Conservation (phyloP, 257 asterid genomes). For the Lantana camara region DNA sequence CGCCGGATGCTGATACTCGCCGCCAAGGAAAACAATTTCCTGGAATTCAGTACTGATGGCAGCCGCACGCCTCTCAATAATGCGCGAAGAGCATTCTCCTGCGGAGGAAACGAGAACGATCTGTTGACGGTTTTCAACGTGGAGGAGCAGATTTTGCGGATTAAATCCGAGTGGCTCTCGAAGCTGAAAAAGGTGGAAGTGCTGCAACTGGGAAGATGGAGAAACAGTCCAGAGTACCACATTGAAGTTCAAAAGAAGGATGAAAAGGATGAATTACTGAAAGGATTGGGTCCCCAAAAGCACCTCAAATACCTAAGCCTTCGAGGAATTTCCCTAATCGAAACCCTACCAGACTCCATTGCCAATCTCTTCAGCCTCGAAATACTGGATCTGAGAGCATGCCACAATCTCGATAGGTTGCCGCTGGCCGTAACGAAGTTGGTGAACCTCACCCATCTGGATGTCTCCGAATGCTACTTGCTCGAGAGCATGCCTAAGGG, state of each 20-base stretch:
- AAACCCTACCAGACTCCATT: conserved; percentile 10
- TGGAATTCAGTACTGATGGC: background rate
- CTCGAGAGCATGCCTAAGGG: conserved; percentile 26
- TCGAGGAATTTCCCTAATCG: conserved; percentile 20
- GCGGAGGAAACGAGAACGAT: background rate
- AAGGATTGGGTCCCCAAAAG: conserved; percentile 13
- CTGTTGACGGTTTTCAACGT: conserved; percentile 8
- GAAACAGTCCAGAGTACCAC: background rate
- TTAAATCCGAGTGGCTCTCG: background rate
- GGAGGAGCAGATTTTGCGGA: background rate
- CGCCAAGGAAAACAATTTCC: background rate
- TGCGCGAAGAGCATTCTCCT: background rate
- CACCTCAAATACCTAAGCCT: conserved; percentile 23
- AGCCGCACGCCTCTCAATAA: background rate
- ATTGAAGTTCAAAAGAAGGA: too few relatives aligned
- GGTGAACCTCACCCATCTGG: conserved; percentile 20
- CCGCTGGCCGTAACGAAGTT: background rate
- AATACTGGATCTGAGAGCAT: conserved; percentile 21
- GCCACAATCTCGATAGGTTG: conserved; percentile 18
- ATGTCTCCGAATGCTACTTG: too few relatives aligned
- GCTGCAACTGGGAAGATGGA: conserved; percentile 30
- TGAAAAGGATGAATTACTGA: background rate
- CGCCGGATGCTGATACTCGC: conserved; percentile 8
- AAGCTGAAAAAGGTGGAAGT: conserved; percentile 21
- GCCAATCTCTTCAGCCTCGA: too few relatives aligned